Conservation (phyloP, 208 protist species). For the Trypanosoma boissoni region DNA sequence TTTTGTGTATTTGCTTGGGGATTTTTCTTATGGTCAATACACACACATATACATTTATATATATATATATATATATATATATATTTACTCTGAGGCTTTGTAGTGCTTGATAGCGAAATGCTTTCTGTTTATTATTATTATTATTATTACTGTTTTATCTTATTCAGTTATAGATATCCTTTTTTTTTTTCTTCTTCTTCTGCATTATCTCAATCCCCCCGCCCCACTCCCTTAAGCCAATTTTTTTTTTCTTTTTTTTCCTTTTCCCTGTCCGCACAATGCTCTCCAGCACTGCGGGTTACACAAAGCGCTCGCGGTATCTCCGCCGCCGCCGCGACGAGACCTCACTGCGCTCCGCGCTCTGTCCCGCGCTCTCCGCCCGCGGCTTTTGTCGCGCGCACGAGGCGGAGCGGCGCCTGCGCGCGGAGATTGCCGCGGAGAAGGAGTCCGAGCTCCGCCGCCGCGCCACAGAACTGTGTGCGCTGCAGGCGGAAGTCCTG, state of each 20-base stretch:
- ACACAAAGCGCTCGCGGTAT: slow-evolving; percentile 28
- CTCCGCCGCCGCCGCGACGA: slow-evolving; percentile 39
- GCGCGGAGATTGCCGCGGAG: slow-evolving; percentile 30
- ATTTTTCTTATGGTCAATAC: no score
- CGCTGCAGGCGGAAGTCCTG: slow-evolving; percentile 55
- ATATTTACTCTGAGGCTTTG: no score
- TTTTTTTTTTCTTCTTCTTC: not conserved
- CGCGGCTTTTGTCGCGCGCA: slow-evolving; percentile 40
- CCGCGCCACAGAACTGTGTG: slow-evolving; percentile 57
- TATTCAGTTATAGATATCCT: not conserved
- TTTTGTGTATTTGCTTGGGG: no score
- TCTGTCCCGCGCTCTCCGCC: slow-evolving; percentile 39
- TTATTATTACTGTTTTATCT: not conserved
- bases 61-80: no score
- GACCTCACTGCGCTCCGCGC: slow-evolving; percentile 24
- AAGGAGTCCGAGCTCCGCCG: slow-evolving; percentile 72
- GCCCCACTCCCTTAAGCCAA: not conserved
- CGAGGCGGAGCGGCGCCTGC: slow-evolving; percentile 39
- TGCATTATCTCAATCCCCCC: not conserved
- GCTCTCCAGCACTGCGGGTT: slow-evolving; percentile 64
- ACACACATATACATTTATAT: no score
- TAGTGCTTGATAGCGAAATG: no score
- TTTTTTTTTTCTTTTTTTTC: not conserved
- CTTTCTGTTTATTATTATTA: not conserved
- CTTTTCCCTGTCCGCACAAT: slow-evolving; percentile 19